Conservation (phyloP, 2,329 filamentous ascomycete species). For the Colletotrichum somersetense region DNA sequence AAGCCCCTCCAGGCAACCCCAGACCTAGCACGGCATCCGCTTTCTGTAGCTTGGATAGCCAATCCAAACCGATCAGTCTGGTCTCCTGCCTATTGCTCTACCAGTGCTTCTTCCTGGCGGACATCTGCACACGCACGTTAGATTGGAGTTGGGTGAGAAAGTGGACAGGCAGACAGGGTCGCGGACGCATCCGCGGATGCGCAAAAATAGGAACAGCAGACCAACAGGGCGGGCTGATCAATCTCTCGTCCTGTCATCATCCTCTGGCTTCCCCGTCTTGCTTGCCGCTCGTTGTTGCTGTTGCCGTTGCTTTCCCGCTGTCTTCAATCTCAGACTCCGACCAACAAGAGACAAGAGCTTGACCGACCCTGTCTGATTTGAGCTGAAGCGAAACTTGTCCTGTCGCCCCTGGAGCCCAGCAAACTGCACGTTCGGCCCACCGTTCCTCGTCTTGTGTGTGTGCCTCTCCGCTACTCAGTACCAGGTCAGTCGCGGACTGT, state of each 20-base stretch:
- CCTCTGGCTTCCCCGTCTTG: constrained; percentile 30
- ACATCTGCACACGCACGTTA: constrained; percentile 29
- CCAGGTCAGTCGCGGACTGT: constrained; percentile 28
- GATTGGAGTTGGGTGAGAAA: constrained; percentile 35
- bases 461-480: constrained; percentile 21
- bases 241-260: constrained; percentile 33
- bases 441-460: constrained; percentile 29
- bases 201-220: constrained; percentile 40
- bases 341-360: constrained; percentile 23
- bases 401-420: constrained; percentile 8
- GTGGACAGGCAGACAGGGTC: constrained; percentile 37
- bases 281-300: constrained; percentile 25
- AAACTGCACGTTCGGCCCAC: constrained; percentile 26
- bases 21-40: constrained; percentile 38
- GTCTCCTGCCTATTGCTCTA: constrained; percentile 37
- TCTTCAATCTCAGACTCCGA: constrained; percentile 15
- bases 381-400: constrained; percentile 19
- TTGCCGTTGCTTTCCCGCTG: constrained; percentile 20
- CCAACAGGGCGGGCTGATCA: constrained; percentile 32
- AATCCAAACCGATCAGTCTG: constrained; percentile 26
- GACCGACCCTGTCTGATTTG: constrained; percentile 9
- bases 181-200: constrained; percentile 23
- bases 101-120: constrained; percentile 29
- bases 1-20: constrained; percentile 38
- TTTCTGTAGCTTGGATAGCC: constrained; percentile 35